These are phyloP conservation scores for Chenopodium album DNA, from an alignment of 148 eudicot species.

Conservation along the genomic window DNA sequence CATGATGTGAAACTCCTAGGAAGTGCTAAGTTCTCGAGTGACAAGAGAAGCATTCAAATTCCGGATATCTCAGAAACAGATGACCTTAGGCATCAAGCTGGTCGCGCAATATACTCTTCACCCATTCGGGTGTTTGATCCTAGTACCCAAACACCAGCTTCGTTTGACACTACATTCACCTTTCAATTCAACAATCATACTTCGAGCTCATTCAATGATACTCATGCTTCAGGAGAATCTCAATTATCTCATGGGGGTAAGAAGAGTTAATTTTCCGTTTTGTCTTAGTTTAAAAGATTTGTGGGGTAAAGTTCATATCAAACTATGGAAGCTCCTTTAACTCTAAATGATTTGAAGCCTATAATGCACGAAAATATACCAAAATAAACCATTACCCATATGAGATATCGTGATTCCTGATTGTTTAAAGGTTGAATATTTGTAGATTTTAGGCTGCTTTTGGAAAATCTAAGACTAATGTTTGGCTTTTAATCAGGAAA, in stretches of 20 bases:
- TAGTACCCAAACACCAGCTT: conserved; percentile 47
- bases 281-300: neutral
- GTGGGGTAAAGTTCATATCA: neutral
- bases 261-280: neutral
- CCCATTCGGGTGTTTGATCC: conserved; percentile 75
- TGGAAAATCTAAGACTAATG: neutral
- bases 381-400: neutral
- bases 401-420: neutral
- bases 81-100: conserved; percentile 55
- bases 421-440: neutral
- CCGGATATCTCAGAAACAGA: conserved; percentile 35
- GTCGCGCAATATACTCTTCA: conserved; percentile 59
- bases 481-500: neutral
- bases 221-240: neutral
- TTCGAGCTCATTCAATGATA: neutral
- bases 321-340: too few species aligned
- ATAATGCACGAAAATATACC: neutral
- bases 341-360: neutral
- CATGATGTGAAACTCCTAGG: conserved; percentile 62
- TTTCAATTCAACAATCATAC: conserved; percentile 46
- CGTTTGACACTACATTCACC: conserved; percentile 65
- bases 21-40: conserved; percentile 49
- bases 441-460: neutral
- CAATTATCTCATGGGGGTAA: conserved; percentile 36
- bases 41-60: conserved; percentile 49